Base-by-base conservation (phyloP, 495 filamentous ascomycete species). In the Talaromyces adpressus region DNA sequence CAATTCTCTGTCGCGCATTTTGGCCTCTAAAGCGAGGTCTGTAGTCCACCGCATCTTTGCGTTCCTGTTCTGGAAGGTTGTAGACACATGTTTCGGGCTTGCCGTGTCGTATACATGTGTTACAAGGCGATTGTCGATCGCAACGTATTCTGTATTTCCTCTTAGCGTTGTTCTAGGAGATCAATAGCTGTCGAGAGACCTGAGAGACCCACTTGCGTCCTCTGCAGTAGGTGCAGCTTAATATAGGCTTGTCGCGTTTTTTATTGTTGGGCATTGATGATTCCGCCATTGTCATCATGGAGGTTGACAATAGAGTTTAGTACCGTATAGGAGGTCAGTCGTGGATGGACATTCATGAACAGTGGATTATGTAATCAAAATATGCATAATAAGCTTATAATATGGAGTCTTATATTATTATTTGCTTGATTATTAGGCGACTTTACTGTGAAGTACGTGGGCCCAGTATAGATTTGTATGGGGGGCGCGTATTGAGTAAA, bases 31-130 rank as follows among this genome's bases (percentile, higher is more conserved):
- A 11, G 25, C 41, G 60, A 8, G 60, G 60, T 23, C 60, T 62
- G 45, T 62, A 62, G 45, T 62, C 60, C 22, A 62, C n/a, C 11
- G 60, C 60, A 36, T 52, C 20, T 52, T 53, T 52, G 22, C 60
- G 60, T 14, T 62, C 22, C 27, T 32, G 60, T 25, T 62, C 60
- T 36, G 60, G 14, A 53, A 36, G 27, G 16, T n/a, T 53, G 45
- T 62, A 62, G 12, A 36, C 29, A 41, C 60, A 62, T 36, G 45
- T 25, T 25, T 51, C 60, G 9, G 60, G n/a, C 27, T 62, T 62
- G 39, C 47, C 60, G 20, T 47, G 47, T 52, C 60, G 12, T 34
- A 34, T 20, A n/a, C 60, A 62, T n/a, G 60, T 6, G 8, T 22
- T 52, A 53, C 60, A 62, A 3, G 60, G 60, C 8, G 41, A 51